phyloP scores from a whole-genome alignment of 2,329 filamentous ascomycete species.

The Scedosporium boydii region DNA sequence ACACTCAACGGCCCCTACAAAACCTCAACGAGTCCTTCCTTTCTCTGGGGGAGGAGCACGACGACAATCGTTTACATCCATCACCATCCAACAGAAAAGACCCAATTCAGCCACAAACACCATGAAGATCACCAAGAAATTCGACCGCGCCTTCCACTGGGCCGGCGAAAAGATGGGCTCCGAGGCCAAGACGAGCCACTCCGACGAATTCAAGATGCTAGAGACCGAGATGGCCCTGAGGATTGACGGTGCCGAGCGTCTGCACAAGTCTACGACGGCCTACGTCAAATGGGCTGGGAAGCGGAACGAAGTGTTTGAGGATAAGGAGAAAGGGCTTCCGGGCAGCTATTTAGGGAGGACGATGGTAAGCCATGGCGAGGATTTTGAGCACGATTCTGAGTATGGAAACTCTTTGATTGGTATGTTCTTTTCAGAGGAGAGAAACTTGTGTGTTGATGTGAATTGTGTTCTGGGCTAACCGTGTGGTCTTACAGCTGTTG shows the following conservation, averaged over 20 bases:
- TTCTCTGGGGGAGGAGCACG: neutral
- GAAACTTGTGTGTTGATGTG: slow-evolving; percentile 8
- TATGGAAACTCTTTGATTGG: slow-evolving; percentile 79
- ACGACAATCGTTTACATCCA: neutral
- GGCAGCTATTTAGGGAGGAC: slow-evolving; percentile 70
- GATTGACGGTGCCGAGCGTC: slow-evolving; percentile 82
- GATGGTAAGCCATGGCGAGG: slow-evolving; percentile 84
- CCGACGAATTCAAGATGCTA: slow-evolving; percentile 83
- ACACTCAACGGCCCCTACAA: neutral
- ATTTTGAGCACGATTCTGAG: slow-evolving; percentile 84
- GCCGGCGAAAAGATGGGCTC: slow-evolving; percentile 92
- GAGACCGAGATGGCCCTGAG: slow-evolving; percentile 85
- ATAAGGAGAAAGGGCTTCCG: slow-evolving; percentile 79
- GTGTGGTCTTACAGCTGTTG: slow-evolving; percentile 47
- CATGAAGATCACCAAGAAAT: slow-evolving; percentile 66
- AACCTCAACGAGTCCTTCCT: neutral
- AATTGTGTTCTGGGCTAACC: neutral
- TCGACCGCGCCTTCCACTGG: slow-evolving; percentile 97
- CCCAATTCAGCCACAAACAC: slow-evolving; percentile 9
- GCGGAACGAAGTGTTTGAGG: slow-evolving; percentile 67
- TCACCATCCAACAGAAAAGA: neutral
- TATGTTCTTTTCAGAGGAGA: slow-evolving; percentile 23
- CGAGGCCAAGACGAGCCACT: slow-evolving; percentile 76
- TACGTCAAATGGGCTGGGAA: slow-evolving; percentile 86
- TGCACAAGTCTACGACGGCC: slow-evolving; percentile 74